phyloP scores from a whole-genome alignment of 257 asterid species.

The Linderniella brevidens region DNA sequence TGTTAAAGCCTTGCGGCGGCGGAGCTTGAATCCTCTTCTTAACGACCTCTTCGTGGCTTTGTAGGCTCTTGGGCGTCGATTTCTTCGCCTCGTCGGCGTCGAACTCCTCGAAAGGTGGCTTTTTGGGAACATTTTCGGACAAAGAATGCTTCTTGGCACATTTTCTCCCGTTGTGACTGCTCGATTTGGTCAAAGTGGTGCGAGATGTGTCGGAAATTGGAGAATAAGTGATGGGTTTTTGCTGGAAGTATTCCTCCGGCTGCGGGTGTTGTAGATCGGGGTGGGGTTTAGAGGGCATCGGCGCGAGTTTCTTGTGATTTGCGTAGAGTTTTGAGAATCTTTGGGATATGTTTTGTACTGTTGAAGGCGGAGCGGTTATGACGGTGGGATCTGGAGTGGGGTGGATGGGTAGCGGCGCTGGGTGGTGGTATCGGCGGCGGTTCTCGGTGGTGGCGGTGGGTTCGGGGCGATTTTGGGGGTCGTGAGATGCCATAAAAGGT shows the following conservation, averaged over 20 bases:
- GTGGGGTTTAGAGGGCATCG: constrained; percentile 15
- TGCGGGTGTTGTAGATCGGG: constrained; percentile 10
- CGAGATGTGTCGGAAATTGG: constrained; percentile 23
- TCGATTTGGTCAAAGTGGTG: constrained; percentile 50
- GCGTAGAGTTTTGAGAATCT: constrained; percentile 57
- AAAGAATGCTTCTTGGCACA: constrained; percentile 18
- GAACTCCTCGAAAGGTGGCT: constrained; percentile 17
- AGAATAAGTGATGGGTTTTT: constrained; percentile 13
- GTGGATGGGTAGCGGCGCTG: constrained; percentile 18
- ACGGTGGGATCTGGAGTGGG: constrained; percentile 47
- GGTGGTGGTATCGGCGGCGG: constrained; percentile 25
- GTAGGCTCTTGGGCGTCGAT: constrained; percentile 21
- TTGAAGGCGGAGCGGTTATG: constrained; percentile 18
- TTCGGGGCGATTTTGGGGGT: constrained; percentile 12
- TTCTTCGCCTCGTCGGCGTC: constrained; percentile 23
- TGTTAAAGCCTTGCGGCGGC: not conserved
- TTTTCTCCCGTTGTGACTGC: constrained; percentile 30
- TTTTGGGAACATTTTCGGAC: constrained; percentile 12
- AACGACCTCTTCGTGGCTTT: constrained; percentile 15
- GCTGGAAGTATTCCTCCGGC: constrained; percentile 17
- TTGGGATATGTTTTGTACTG: constrained; percentile 53
- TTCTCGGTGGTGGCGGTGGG: constrained; percentile 25
- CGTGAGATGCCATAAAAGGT: constrained; percentile 14
- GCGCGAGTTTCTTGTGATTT: constrained; percentile 30
- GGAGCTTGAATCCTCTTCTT: constrained; percentile 6